Evolutionary conservation across 2,329 filamentous ascomycete species (phyloP), one percentile per base, ranked within the genome.

Genomic region (Pseudogymnoascus sp.): DNA sequence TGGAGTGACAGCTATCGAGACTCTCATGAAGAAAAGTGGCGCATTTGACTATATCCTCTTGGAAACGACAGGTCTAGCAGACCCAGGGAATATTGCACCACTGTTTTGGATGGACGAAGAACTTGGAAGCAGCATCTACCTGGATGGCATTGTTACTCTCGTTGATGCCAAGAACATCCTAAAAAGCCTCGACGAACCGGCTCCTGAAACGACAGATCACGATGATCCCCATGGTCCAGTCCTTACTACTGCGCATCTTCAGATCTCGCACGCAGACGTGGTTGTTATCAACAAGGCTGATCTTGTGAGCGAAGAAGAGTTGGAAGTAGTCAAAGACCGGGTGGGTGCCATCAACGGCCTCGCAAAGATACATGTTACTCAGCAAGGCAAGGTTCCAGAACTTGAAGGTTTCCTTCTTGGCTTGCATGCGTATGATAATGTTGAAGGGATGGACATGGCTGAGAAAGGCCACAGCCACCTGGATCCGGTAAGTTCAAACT

Each of bases 101-200:
- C 78, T 97, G 12, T 99, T 99, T 77, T 99, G 94, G 94, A 88
- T 99, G 25, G 94, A 99, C 70, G 93, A 97, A 68, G 94, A 92
- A 0, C 82, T 99, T 2, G 93, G 92, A 6, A 96, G 92, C 75
- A 92, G 89, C 38, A 97, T 99, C 70, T 99, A 96, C 74, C 84
- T 99, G 0, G 94, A 99, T 72, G 94, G 94, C 1, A 96, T 99
- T 63, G 92, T 97, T 56, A 97, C 94, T 0, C 80, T 99, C 1
- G 91, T 99, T 18, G 94, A 99, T 74, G 93, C 92, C 33, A 95
- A 94, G 77, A 97, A 97, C 70, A 89, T 99, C 21, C 75, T 95
- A 3, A 86, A 82, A 66, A 90, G 86, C 69, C 81, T 99, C 1
- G 90, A 97, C 66, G 90, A 96, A 63, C 82, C 84, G 3, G 74